These are phyloP conservation scores for Plasmopara halstedii DNA, from an alignment of 352 stramenopile genomes.

Conservation along the genomic window DNA sequence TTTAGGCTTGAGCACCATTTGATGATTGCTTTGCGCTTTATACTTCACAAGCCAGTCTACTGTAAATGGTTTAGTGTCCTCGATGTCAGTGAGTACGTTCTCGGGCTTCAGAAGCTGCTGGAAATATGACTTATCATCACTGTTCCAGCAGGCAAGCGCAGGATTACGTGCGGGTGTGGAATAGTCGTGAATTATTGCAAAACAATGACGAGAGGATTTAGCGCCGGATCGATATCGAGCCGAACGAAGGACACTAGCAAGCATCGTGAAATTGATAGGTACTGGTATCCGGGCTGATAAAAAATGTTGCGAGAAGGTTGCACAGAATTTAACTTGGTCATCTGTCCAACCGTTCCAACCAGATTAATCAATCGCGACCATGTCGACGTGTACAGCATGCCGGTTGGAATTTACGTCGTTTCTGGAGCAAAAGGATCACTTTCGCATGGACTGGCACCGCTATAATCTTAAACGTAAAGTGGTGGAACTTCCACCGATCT, in stretches of 20 bases:
- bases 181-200: slow-evolving; percentile 17
- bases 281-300: no score
- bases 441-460: slow-evolving; percentile 96
- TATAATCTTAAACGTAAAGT: slow-evolving; percentile 97
- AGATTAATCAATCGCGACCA: slow-evolving; percentile 10
- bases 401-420: slow-evolving; percentile 54
- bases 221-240: slow-evolving; percentile 6
- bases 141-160: slow-evolving; percentile 44
- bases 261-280: slow-evolving; percentile 24
- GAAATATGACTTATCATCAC: slow-evolving; percentile 60
- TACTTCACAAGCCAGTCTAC: slow-evolving; percentile 86
- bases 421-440: slow-evolving; percentile 81
- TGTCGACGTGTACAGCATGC: slow-evolving; percentile 82
- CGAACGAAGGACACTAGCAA: slow-evolving; percentile 14
- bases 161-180: slow-evolving; percentile 30
- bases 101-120: slow-evolving; percentile 47
- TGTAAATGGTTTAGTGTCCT: slow-evolving; percentile 67
- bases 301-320: slow-evolving; percentile 13
- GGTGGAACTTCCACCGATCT: slow-evolving; percentile 88
- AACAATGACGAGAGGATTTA: neutral
- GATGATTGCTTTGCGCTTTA: slow-evolving; percentile 40
- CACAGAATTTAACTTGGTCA: no score
- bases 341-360: slow-evolving; percentile 5
- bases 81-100: slow-evolving; percentile 53
- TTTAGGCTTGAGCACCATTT: slow-evolving; percentile 83